Evolutionary conservation across 768 basidiomycete genomes (phyloP).

Genomic region (Dictyophora rubrovolvata): DNA sequence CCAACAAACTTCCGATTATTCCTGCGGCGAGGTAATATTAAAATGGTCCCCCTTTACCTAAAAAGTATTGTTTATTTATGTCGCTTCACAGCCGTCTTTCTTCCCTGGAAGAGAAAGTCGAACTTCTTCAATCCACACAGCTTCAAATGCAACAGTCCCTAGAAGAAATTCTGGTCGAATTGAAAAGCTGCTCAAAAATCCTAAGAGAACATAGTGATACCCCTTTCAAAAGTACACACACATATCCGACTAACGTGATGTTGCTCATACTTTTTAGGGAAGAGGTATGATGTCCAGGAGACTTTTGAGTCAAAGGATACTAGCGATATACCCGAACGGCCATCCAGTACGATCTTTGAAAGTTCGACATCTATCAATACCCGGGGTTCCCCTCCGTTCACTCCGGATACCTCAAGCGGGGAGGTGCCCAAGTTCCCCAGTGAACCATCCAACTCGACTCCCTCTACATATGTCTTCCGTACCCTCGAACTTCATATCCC

Average conservation of each 20-base stretch:
- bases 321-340: not conserved
- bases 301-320: not conserved
- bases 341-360: not conserved
- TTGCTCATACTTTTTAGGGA: not conserved
- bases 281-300: not conserved
- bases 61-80: not conserved
- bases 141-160: conserved; percentile 3
- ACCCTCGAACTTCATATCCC: not conserved
- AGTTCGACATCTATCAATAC: not conserved
- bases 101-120: not conserved
- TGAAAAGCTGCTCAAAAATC: not conserved
- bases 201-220: not conserved
- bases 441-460: not conserved
- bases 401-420: not conserved
- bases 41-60: not conserved
- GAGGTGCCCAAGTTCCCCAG: not conserved
- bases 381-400: not conserved
- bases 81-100: not conserved
- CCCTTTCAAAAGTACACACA: not conserved
- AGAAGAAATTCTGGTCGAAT: conserved; percentile 3
- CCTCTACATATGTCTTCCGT: not conserved
- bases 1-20: not conserved
- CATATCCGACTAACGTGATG: not conserved
- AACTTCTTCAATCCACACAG: conserved; percentile 1
- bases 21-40: not conserved